Percentiles rank a stretch among this genome's conserved stretches.
phyloP scores from a whole-genome alignment of 2,329 filamentous ascomycete species.

The Fusarium abutilonis region DNA sequence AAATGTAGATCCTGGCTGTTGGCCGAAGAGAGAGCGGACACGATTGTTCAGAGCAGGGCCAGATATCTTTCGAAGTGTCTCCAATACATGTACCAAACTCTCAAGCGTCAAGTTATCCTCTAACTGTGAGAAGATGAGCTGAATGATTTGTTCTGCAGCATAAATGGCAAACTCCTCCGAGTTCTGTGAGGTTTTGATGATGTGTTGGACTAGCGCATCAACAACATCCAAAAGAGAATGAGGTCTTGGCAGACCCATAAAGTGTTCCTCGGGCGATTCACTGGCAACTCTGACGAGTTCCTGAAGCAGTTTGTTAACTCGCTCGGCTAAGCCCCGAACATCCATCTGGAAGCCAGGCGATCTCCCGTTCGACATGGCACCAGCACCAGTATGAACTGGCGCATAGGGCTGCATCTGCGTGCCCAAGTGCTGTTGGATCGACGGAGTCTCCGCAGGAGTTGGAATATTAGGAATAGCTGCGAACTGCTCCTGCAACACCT shows the following conservation, averaged over 20 bases:
- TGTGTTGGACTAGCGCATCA: conserved; percentile 68
- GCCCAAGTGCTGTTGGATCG: conserved; percentile 61
- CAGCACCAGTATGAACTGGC: conserved; percentile 58
- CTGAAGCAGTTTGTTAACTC: conserved; percentile 66
- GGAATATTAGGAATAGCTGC: conserved; percentile 65
- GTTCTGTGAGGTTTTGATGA: conserved; percentile 70
- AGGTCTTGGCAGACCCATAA: conserved; percentile 65
- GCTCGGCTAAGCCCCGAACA: conserved; percentile 61
- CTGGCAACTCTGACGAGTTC: conserved; percentile 66
- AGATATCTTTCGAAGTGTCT: conserved; percentile 68
- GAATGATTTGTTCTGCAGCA: conserved; percentile 68
- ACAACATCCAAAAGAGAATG: conserved; percentile 70
- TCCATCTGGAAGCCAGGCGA: conserved; percentile 61
- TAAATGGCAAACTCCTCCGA: conserved; percentile 69
- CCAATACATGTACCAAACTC: conserved; percentile 69
- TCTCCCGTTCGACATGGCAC: conserved; percentile 61
- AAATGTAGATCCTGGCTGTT: conserved; percentile 65
- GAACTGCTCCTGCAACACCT: conserved; percentile 71
- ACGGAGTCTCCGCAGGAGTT: conserved; percentile 68
- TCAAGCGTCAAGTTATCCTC: conserved; percentile 68
- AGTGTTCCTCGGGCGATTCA: conserved; percentile 67
- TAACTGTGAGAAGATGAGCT: conserved; percentile 63
- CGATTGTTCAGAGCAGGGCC: conserved; percentile 64
- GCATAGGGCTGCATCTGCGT: conserved; percentile 66
- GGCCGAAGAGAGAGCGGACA: conserved; percentile 65